Base-by-base conservation (phyloP, 345 rosid species). In the Pistacia integerrima region DNA sequence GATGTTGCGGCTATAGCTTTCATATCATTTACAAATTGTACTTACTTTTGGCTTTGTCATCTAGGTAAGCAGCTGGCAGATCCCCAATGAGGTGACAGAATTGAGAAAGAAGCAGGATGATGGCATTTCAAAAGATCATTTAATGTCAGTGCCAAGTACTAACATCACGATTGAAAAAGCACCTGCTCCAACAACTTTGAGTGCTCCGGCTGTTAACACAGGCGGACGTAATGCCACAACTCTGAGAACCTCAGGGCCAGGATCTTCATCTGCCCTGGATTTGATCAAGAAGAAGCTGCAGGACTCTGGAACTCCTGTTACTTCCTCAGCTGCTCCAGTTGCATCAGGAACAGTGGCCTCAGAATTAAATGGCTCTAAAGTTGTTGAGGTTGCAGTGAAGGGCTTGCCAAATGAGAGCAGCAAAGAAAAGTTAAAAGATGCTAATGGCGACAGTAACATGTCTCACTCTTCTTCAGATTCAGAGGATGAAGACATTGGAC, bases 391-490 rank as follows among this genome's bases (percentile, higher is more conserved):
- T 72, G 72, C 85, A 25, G 79, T 78, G 18, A 93, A 89, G 81
- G 91, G 84, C 75, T 74, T 82, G 83, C 93, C 81, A 80, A 86
- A 84, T 73, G 97, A 90, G 76, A 87, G 78, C 78, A 83, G 81
- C 84, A 86, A 78, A 78, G 93, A 92, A 67, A 93, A 90, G 82
- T 77, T 77, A 67, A 91, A 88, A 85, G 95, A 91, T 87, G 75
- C 82, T 59, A 86, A 86, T 66, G 90, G 89, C 61, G 92, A 84
- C 85, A 93, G 90, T 76, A 89, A 85, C 74, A 63, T 85, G 64
- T 93, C 97, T 51, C 97, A 93, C 66, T 90, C 97, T 70, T 93
- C 99, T 64, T 89, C 97, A 76, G 98, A 96, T 85, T 93, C 98
- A 2, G 99, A 91, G 84, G 97, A 92, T 78, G 92, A 86, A 82